Percentiles rank a stretch among this genome's conserved stretches.
phyloP scores from a whole-genome alignment of 805 yeast species.

The Candida sakaeoensis region DNA sequence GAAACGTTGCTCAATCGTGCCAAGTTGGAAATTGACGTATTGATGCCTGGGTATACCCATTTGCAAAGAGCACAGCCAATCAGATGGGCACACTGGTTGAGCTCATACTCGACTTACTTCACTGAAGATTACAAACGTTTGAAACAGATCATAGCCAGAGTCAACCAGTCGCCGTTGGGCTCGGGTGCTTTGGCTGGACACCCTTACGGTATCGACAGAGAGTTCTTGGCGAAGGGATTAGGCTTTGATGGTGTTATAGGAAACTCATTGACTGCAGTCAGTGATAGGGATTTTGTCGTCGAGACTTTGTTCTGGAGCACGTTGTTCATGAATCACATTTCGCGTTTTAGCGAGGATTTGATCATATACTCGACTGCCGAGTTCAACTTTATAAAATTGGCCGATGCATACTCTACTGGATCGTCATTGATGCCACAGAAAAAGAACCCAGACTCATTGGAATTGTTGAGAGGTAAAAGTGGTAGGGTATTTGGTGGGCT shows the following conservation, averaged over 20 bases:
- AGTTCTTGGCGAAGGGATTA: conserved; percentile 72
- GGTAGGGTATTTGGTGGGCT: conserved; percentile 96
- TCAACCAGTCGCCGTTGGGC: conserved; percentile 89
- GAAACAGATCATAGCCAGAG: conserved; percentile 72
- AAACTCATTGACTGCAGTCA: conserved; percentile 92
- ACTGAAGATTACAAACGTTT: conserved; percentile 86
- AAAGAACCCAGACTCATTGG: conserved; percentile 96
- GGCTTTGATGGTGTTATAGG: conserved; percentile 88
- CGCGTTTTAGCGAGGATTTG: conserved; percentile 91
- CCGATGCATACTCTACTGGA: conserved; percentile 98
- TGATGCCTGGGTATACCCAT: conserved; percentile 99
- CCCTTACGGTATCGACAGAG: conserved; percentile 98
- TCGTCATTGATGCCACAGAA: conserved; percentile 98
- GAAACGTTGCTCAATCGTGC: conserved; percentile 71
- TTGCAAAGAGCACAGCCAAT: conserved; percentile 99
- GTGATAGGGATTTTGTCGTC: conserved; percentile 96
- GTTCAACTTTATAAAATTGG: conserved; percentile 88
- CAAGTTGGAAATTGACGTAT: conserved; percentile 76
- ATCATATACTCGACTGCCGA: conserved; percentile 96
- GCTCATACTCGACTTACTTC: conserved; percentile 91
- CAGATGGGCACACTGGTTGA: conserved; percentile 97
- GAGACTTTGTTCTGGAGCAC: conserved; percentile 96
- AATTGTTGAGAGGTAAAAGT: conserved; percentile 91
- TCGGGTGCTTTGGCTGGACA: conserved; percentile 99
- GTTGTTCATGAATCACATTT: conserved; percentile 90